Conservation (phyloP, 140 eudicot species). For the Flaveria floridana region DNA sequence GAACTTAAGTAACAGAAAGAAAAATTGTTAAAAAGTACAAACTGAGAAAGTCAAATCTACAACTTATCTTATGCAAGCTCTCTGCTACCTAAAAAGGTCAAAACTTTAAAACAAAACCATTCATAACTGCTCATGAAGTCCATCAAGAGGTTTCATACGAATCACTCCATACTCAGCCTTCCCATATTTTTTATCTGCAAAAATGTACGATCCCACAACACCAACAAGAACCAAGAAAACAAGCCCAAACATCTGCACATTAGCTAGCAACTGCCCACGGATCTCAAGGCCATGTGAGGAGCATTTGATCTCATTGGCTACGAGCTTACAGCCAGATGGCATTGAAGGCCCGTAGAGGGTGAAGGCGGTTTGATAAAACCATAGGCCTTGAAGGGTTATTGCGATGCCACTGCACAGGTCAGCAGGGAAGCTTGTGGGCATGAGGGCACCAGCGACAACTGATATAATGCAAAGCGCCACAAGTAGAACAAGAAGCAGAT, state of each 20-base stretch:
- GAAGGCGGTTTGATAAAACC: conserved; percentile 92
- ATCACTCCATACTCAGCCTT: conserved; percentile 30
- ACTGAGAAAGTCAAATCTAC: conserved; percentile 21
- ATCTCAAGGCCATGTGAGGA: conserved; percentile 46
- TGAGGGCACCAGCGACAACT: conserved; percentile 55
- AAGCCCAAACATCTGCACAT: conserved; percentile 71
- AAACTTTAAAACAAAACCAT: conserved; percentile 21
- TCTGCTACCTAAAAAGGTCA: conserved; percentile 22
- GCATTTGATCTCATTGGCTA: conserved; percentile 48
- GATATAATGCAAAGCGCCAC: conserved; percentile 70
- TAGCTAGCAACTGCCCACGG: conserved; percentile 73
- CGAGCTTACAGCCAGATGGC: conserved; percentile 74
- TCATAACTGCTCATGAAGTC: conserved; percentile 41
- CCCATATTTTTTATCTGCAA: conserved; percentile 47
- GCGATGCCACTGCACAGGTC: conserved; percentile 71
- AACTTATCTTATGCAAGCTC: conserved; percentile 22
- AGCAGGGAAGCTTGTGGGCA: conserved; percentile 79
- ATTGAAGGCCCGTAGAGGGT: conserved; percentile 88
- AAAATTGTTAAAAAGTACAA: conserved; percentile 6
- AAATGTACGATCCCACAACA: conserved; percentile 54
- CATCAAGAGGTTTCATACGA: conserved; percentile 36
- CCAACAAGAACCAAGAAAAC: conserved; percentile 56
- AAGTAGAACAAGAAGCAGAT: conserved; percentile 74
- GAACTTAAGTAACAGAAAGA: not conserved
- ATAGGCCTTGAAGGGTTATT: conserved; percentile 84